Conservation (phyloP, 2,329 filamentous ascomycete species). For the Diatrype stigma region DNA sequence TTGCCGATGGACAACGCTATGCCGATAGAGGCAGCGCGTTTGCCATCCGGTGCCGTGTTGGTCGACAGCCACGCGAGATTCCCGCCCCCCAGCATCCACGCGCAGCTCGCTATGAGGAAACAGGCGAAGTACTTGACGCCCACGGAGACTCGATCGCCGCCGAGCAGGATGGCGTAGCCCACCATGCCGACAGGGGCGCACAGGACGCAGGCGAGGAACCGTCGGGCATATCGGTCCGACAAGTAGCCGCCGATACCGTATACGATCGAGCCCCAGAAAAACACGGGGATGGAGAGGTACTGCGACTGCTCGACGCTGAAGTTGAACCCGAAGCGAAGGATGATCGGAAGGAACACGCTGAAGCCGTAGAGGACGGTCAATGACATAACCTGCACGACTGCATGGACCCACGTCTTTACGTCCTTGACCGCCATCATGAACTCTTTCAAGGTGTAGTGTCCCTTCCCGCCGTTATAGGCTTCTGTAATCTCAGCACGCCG, state of each 20-base stretch:
- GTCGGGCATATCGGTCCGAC: slow-evolving; percentile 10
- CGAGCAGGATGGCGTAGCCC: slow-evolving; percentile 14
- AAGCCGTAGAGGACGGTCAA: slow-evolving; percentile 15
- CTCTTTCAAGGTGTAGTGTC: slow-evolving; percentile 14
- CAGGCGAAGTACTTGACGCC: slow-evolving; percentile 16
- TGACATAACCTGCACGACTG: slow-evolving; percentile 15
- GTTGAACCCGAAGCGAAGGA: slow-evolving; percentile 15
- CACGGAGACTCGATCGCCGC: slow-evolving; percentile 9
- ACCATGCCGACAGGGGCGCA: slow-evolving; percentile 11
- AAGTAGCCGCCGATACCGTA: slow-evolving; percentile 11
- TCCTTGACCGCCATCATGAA: slow-evolving; percentile 15
- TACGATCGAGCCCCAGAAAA: slow-evolving; percentile 15
- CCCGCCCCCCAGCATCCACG: slow-evolving; percentile 15
- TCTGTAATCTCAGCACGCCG: slow-evolving; percentile 16
- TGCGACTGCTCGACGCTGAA: slow-evolving; percentile 17
- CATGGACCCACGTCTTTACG: slow-evolving; percentile 15
- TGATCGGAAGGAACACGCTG: slow-evolving; percentile 17
- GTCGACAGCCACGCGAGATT: slow-evolving; percentile 17
- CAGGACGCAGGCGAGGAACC: slow-evolving; percentile 12
- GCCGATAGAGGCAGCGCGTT: slow-evolving; percentile 13
- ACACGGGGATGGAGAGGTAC: slow-evolving; percentile 16
- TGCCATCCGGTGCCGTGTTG: slow-evolving; percentile 15
- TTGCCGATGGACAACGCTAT: slow-evolving; percentile 13
- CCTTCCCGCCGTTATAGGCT: slow-evolving; percentile 14
- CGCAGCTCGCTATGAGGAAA: slow-evolving; percentile 15